Conservation (phyloP, 768 basidiomycete genomes). For the Clitopilus passeckerianus region DNA sequence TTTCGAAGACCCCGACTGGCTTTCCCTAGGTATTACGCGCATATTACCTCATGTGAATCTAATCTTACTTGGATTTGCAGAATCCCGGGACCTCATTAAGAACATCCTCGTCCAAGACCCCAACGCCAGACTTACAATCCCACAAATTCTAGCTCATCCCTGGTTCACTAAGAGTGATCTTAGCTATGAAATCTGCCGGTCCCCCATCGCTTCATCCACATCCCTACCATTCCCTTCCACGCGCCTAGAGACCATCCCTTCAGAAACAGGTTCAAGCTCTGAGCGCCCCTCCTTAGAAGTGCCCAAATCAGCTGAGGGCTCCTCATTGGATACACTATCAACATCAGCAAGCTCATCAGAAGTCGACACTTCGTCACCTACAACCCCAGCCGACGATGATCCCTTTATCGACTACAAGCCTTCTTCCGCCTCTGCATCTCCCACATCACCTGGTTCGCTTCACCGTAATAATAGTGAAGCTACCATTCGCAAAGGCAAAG, state of each 20-base stretch:
- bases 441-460: conserved; percentile 14
- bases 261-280: conserved; percentile 4
- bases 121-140: conserved; percentile 68
- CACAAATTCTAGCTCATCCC: conserved; percentile 77
- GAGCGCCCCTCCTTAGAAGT: conserved; percentile 13
- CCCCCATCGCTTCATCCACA: conserved; percentile 26
- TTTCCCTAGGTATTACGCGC: conserved; percentile 61
- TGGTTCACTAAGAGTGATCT: conserved; percentile 66
- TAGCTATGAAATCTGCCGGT: conserved; percentile 27
- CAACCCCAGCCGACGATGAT: conserved; percentile 54
- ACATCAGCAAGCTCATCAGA: conserved; percentile 37
- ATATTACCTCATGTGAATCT: neutral
- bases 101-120: conserved; percentile 77
- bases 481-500: conserved; percentile 48
- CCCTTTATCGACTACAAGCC: conserved; percentile 31
- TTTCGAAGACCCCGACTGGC: conserved; percentile 91
- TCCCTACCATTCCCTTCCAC: conserved; percentile 16
- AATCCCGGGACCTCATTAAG: conserved; percentile 80
- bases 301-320: conserved; percentile 46
- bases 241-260: conserved; percentile 22
- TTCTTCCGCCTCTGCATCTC: conserved; percentile 2
- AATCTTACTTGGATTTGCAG: conserved; percentile 32
- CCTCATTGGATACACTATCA: conserved; percentile 50
- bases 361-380: conserved; percentile 42
- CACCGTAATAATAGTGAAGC: conserved; percentile 53